phyloP scores from a whole-genome alignment of 805 yeast genomes.

The Wickerhamomyces chaumierensis region DNA sequence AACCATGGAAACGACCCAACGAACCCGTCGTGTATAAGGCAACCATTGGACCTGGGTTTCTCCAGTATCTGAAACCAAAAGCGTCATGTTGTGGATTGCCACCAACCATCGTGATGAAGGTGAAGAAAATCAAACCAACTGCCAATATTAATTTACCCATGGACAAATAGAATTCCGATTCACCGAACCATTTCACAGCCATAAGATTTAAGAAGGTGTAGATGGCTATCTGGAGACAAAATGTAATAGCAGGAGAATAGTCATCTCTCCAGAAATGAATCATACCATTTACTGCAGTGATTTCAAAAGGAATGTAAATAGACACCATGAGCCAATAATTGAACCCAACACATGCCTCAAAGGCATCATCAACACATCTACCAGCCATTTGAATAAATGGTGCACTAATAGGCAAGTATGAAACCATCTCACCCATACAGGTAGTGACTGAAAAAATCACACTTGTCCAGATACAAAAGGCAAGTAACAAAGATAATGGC shows the following conservation, averaged over 20 bases:
- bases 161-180: conserved; percentile 68
- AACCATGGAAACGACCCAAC: conserved; percentile 60
- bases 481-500: conserved; percentile 39
- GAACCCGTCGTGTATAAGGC: conserved; percentile 41
- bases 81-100: conserved; percentile 67
- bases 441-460: conserved; percentile 53
- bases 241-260: conserved; percentile 58
- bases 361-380: conserved; percentile 55
- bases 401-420: conserved; percentile 49
- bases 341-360: conserved; percentile 62
- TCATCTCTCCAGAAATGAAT: conserved; percentile 70
- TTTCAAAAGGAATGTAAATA: conserved; percentile 50
- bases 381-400: conserved; percentile 56
- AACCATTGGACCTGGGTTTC: conserved; percentile 42
- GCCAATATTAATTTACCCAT: conserved; percentile 64
- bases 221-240: conserved; percentile 51
- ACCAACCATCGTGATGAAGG: conserved; percentile 75
- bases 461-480: conserved; percentile 54
- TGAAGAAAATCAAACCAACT: conserved; percentile 58
- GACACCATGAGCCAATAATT: conserved; percentile 46
- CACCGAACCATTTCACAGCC: conserved; percentile 71
- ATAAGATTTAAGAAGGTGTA: conserved; percentile 54
- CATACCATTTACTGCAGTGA: conserved; percentile 52
- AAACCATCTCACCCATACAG: conserved; percentile 54
- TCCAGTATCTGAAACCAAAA: conserved; percentile 49